Base-by-base conservation (phyloP, 2,329 filamentous ascomycete species). In the Talaromyces funiculosus region DNA sequence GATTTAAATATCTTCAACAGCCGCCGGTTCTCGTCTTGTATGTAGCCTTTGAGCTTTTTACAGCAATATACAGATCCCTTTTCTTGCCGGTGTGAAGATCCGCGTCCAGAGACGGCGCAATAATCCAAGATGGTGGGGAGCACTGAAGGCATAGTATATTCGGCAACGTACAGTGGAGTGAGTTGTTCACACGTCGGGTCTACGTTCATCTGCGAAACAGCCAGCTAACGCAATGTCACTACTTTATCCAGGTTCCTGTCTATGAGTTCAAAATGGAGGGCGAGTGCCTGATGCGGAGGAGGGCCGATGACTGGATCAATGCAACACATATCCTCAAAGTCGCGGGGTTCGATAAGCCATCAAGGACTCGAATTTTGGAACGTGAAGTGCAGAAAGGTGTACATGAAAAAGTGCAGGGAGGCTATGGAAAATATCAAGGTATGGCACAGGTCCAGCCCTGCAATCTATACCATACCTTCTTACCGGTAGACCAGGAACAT, bases 311-410 rank as follows among this genome's bases (percentile, higher is more conserved):
- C 76, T 99, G 93, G 92, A 94, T 99, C 78, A 99, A 99, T 81
- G 94, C 94, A n/a, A 99, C 94, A 58, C 94, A 99, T 72, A 97
- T 99, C 62, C 80, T 99, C 53, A 99, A 99, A 73, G 91, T 95
- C 42, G 94, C 94, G 64, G 93, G 93, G 60, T 96, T 96, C 71
- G 94, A 99, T 76, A 99, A 99, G 76, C 94, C 94, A 2, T 91
- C 93, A 12, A 84, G 94, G 72, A 99, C 94, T 42, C 86, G 94
- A 64, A 97, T 99, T 61, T 83, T 99, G 4, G 94, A 99, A 78
- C 86, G 94, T 66, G 94, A 99, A 71, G 93, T 99, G 7, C 94
- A 99, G 71, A 97, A 96, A 75, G 93, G 95, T 45, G 83, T 89
- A 4, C 94, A 99, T 72, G 94, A 97, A 78, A 99, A 99, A 79